These are phyloP conservation scores for Orbilia javanica DNA, from an alignment of 2,329 filamentous ascomycete genomes.

Conservation along the genomic window DNA sequence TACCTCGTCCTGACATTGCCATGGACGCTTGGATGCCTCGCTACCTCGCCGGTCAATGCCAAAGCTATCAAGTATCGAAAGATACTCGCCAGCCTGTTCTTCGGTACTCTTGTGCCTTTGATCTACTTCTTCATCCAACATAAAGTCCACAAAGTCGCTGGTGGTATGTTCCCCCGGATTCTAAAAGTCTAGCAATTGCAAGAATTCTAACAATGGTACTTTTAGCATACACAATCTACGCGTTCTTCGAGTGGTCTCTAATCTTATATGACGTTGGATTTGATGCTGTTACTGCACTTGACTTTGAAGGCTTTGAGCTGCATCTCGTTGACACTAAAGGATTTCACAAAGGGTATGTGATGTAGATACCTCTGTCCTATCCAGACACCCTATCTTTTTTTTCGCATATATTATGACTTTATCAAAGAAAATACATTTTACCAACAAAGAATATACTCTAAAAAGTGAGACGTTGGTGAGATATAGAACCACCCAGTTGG, in stretches of 20 bases:
- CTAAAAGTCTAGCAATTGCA: neutral
- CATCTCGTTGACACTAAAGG: conserved; percentile 90
- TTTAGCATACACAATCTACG: conserved; percentile 95
- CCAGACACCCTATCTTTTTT: conserved; percentile 36
- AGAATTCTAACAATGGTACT: conserved; percentile 21
- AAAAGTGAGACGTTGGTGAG: conserved; percentile 58
- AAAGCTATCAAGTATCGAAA: conserved; percentile 89
- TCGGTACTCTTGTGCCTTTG: conserved; percentile 87
- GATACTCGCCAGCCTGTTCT: conserved; percentile 84
- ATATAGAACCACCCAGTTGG: conserved; percentile 56
- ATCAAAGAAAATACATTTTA: conserved; percentile 45
- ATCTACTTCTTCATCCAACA: conserved; percentile 99
- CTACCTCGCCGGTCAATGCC: conserved; percentile 85
- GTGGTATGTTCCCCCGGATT: conserved; percentile 74
- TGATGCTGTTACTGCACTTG: conserved; percentile 91
- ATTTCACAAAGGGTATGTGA: conserved; percentile 97
- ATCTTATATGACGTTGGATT: conserved; percentile 96
- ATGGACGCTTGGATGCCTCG: conserved; percentile 92
- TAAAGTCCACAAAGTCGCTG: conserved; percentile 92
- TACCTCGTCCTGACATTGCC: conserved; percentile 94
- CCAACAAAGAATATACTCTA: conserved; percentile 58
- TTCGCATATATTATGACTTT: conserved; percentile 33
- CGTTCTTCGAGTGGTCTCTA: conserved; percentile 97
- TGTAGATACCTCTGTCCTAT: conserved; percentile 73
- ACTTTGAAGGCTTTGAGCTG: conserved; percentile 90